Evolutionary conservation across 495 filamentous ascomycete species (phyloP).

Genomic region (Aspergillus nidulans): DNA sequence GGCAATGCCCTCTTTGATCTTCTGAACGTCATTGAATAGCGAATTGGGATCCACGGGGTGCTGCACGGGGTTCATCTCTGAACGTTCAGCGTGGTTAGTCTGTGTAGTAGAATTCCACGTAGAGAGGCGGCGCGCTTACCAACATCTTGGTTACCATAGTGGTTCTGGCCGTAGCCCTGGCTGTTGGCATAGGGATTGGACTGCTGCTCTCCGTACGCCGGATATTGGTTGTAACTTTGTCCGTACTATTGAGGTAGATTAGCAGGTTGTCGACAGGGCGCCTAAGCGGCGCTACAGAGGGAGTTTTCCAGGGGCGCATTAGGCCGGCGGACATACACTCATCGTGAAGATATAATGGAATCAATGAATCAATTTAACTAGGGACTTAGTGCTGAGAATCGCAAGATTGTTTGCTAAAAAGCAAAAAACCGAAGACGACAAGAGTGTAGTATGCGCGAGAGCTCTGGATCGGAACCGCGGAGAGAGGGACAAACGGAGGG

Average conservation of each 20-base stretch:
- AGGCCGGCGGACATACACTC: slow-evolving; percentile 1
- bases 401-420: background rate
- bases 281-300: background rate
- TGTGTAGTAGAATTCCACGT: background rate
- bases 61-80: slow-evolving; percentile 15
- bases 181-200: slow-evolving; percentile 53
- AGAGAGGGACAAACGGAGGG: slow-evolving; percentile 4
- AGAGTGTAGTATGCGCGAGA: background rate
- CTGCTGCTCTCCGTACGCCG: background rate
- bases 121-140: slow-evolving; percentile 28
- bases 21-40: slow-evolving; percentile 76
- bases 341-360: background rate
- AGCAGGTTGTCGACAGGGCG: background rate
- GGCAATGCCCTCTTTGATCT: slow-evolving; percentile 68
- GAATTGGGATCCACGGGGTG: slow-evolving; percentile 58
- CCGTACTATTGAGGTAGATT: slow-evolving; percentile 10
- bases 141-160: slow-evolving; percentile 39
- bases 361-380: background rate
- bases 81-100: background rate
- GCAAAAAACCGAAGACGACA: background rate
- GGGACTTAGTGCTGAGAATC: background rate
- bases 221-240: slow-evolving; percentile 7
- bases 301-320: background rate
- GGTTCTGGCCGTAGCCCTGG: slow-evolving; percentile 42
- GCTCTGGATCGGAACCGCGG: slow-evolving; percentile 1